Evolutionary conservation across 768 basidiomycete genomes (phyloP).

Genomic region (Leccinum fibrillosum): DNA sequence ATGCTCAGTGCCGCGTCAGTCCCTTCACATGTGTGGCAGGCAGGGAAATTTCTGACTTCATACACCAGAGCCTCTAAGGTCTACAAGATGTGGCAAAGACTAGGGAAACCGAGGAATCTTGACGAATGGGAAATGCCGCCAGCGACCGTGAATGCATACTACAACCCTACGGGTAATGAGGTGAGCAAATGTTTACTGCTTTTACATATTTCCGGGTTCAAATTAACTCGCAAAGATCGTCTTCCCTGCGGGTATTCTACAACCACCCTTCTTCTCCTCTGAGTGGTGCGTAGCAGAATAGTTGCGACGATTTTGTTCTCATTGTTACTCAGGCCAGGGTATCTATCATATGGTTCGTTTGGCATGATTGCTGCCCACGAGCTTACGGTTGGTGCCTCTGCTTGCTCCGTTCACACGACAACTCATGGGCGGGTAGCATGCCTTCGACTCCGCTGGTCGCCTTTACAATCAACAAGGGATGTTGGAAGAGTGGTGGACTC

Average conservation of each 20-base stretch:
- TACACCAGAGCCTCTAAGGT: conserved; percentile 50
- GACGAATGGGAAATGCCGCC: conserved; percentile 89
- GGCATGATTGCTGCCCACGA: conserved; percentile 93
- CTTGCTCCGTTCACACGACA: neutral
- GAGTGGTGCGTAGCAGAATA: conserved; percentile 52
- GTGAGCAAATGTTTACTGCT: conserved; percentile 33
- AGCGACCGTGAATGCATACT: conserved; percentile 85
- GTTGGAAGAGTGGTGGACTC: conserved; percentile 91
- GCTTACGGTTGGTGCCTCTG: conserved; percentile 57
- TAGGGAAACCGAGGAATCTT: conserved; percentile 68
- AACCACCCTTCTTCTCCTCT: conserved; percentile 84
- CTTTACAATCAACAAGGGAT: conserved; percentile 90
- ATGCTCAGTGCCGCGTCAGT: conserved; percentile 60
- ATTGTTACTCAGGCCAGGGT: conserved; percentile 65
- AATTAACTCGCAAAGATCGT: conserved; percentile 57
- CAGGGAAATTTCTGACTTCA: conserved; percentile 5
- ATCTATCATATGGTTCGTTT: conserved; percentile 89
- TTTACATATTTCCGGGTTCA: neutral
- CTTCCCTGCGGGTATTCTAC: conserved; percentile 95
- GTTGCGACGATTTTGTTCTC: neutral
- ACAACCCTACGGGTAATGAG: conserved; percentile 84
- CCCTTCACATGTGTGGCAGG: neutral
- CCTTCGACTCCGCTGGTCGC: conserved; percentile 86
- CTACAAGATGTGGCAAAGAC: conserved; percentile 67
- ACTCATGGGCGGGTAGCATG: conserved; percentile 51